Percentiles rank a stretch among this genome's conserved stretches.
These are phyloP conservation scores for Citrus sp. DNA, from an alignment of 345 rosid species.

Conservation along the genomic window DNA sequence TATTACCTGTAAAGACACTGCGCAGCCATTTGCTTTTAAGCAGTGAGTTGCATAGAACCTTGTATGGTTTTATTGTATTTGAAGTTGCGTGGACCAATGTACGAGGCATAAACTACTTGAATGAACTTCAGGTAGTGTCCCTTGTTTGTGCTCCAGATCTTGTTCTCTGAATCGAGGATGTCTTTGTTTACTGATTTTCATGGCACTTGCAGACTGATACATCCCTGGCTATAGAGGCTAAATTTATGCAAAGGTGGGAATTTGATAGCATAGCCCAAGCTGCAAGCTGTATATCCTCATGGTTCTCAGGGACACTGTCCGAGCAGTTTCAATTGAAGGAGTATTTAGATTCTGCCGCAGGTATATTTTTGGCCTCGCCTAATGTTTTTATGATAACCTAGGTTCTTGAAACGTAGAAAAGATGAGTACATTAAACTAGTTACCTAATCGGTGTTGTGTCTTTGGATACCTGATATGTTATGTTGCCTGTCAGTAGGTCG, in stretches of 20 bases:
- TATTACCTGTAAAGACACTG: constrained; percentile 72
- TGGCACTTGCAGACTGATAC: constrained; percentile 76
- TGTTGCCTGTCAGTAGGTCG: background rate
- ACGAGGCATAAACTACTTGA: constrained; percentile 84
- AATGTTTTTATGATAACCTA: background rate
- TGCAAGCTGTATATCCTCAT: constrained; percentile 48
- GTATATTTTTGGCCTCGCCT: constrained; percentile 25
- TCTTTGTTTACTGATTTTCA: constrained; percentile 24
- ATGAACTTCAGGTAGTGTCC: constrained; percentile 81
- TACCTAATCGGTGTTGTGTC: background rate
- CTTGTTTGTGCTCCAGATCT: constrained; percentile 14
- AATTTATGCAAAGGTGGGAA: constrained; percentile 94
- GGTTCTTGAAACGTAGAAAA: background rate
- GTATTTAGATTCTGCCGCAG: constrained; percentile 54
- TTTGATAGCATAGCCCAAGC: constrained; percentile 90
- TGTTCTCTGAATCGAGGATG: constrained; percentile 1
- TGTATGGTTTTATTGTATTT: constrained; percentile 90
- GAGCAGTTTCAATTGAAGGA: constrained; percentile 54
- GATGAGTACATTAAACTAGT: background rate
- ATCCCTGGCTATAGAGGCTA: constrained; percentile 84
- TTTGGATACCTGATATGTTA: background rate
- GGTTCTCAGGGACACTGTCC: constrained; percentile 75
- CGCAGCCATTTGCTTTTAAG: constrained; percentile 51
- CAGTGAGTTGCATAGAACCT: constrained; percentile 67
- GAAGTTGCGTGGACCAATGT: constrained; percentile 81